Conservation (phyloP, 1,284 basidiomycete genomes). For the Cryptococcus sp. region DNA sequence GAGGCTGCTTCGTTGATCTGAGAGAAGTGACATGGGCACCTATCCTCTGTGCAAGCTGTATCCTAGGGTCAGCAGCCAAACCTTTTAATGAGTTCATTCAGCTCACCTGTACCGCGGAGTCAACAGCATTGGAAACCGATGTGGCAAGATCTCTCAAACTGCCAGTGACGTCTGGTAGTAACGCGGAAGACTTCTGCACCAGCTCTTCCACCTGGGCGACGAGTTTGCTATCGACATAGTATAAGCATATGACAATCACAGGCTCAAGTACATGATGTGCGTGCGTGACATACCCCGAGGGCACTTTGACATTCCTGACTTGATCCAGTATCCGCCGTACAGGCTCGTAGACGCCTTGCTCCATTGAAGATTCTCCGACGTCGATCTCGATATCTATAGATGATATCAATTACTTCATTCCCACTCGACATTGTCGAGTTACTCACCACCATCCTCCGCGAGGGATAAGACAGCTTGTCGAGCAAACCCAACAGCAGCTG, state of each 20-base stretch:
- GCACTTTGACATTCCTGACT: constrained; percentile 72
- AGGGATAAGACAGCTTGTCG: constrained; percentile 77
- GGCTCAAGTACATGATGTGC: not conserved
- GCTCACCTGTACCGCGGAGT: constrained; percentile 81
- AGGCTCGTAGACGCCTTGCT: constrained; percentile 73
- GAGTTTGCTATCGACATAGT: constrained; percentile 65
- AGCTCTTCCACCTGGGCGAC: constrained; percentile 79
- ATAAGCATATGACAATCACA: no score
- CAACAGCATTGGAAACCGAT: constrained; percentile 74
- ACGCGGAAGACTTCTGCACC: constrained; percentile 66
- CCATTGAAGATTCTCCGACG: constrained; percentile 69
- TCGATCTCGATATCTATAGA: constrained; percentile 68
- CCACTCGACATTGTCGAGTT: not conserved
- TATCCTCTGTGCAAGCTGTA: constrained; percentile 79
- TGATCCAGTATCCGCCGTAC: constrained; percentile 77
- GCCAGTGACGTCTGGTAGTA: constrained; percentile 68
- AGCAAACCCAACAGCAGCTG: constrained; percentile 80
- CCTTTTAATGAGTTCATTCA: not conserved
- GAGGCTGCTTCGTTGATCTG: constrained; percentile 69
- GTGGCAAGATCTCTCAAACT: constrained; percentile 71
- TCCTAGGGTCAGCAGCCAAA: not conserved
- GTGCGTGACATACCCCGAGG: constrained; percentile 66
- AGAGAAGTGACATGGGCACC: constrained; percentile 76
- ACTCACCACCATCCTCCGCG: constrained; percentile 71
- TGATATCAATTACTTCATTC: constrained; percentile 7